Evolutionary conservation across 148 eudicot species (phyloP), one percentile per base, ranked within the genome.

Genomic region (Silene conica): DNA sequence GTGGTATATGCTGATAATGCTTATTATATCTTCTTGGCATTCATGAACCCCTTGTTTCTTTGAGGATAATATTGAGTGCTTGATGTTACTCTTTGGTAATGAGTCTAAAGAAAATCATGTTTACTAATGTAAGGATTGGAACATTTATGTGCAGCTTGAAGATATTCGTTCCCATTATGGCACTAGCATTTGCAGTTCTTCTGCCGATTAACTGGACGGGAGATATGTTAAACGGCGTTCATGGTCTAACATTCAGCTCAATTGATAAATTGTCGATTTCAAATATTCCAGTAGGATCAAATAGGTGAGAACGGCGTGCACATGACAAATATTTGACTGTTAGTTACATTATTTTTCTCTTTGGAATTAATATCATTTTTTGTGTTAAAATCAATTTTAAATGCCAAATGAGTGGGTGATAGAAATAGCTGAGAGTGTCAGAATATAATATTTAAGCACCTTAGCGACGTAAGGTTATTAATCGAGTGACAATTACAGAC

Each of bases 251-350:
- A 10, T 95, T 76, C 74, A 87, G 86, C 77, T 67, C 87, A 70
- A 90, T 95, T 69, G 99, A 95, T 86, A 95, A 89, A 82, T 88
- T 95, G 63, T 95, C 99, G 0, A 92, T 95, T 85, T 92, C 97
- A 55, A 95, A 95, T 82, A 80, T 95, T 73, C 86, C 89, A 70
- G 60, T 78, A 22, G 96, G 92, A 79, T 95, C 99, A 71, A 77
- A 83, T 71, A 95, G 96, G 99, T 92, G 72, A 77, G 87, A 19
- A 60, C 23, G n/a, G 54, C 11, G 16, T 59, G 46, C 60, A 41
- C 21, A 72, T 34, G 34, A 48, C 25, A 11, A 45, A 38, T 48
- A 23, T 67, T 21, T 78, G 2, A 15, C 70, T 52, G 48, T 41
- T 55, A 67, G 43, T 21, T n/a, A 48, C 3, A 8, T 41, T 41